Base-by-base conservation (phyloP, 495 filamentous ascomycete genomes). In the Penicillium crystallinum region DNA sequence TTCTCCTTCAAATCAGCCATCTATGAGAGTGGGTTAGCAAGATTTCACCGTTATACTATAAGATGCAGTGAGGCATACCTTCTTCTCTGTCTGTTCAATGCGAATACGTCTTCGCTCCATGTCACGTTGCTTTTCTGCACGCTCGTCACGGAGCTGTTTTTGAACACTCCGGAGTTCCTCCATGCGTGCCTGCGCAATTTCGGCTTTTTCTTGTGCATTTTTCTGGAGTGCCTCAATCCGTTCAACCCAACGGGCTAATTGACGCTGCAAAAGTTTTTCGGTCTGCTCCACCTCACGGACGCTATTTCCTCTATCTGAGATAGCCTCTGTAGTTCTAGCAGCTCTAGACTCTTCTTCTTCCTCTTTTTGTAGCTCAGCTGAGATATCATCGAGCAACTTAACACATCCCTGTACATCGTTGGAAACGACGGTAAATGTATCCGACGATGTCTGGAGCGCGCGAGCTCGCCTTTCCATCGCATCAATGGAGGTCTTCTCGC, bases 41-140 rank as follows among this genome's bases (percentile, higher is more conserved):
- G 29, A 18, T 4, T 10, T 36, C 34, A 19, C 22, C 15, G 23
- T 27, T 3, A 27, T 36, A 19, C 3, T 22, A 34, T 19, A 12
- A 19, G 1, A 11, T 2, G 15, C 14, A 11, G 6, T 2, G 34
- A 46, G 40, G 61, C 77, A 54, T 79, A 91, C 91, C 88, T 97
- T 96, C 77, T 96, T 97, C 81, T 97, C 93, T 29, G 89, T 96
- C 76, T 96, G 90, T 73, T 97, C 92, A 54, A 97, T 97, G 46
- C 90, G 73, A 9, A 97, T 90, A 56, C 89, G 81, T 67, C 91
- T 79, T 63, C 82, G 81, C 74, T 98, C 93, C 74, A 97, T 93
- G 64, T 97, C 93, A 18, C 84, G 81, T 31, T 85, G 85, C 71
- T 92, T 92, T 45, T 89, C 89, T 0, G 78, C 77, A 55, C 90